Evolutionary conservation across 176 grass and related monocot genomes (phyloP).

Genomic region (Phoenix dactylifera): DNA sequence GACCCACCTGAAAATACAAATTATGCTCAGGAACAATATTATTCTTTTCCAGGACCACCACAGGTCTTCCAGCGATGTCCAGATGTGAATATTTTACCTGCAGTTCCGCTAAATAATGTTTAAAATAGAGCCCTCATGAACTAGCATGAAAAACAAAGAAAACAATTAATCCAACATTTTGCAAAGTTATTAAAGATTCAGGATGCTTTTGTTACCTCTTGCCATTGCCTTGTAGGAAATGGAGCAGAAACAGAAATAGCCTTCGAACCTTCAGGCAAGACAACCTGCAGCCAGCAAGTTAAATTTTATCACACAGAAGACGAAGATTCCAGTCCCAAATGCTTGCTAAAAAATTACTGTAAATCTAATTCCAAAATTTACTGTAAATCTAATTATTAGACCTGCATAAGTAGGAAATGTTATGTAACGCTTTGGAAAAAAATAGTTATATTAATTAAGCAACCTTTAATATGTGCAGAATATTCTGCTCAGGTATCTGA

Average conservation of each 20-base stretch:
- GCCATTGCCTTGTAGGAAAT: slow-evolving; percentile 61
- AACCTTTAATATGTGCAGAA: too few relatives aligned
- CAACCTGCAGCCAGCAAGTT: slow-evolving; percentile 43
- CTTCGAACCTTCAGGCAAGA: slow-evolving; percentile 94
- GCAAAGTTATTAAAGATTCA: slow-evolving; percentile 2
- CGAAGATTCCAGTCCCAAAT: background rate
- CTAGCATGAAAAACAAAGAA: slow-evolving; percentile 1
- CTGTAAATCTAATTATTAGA: too few relatives aligned
- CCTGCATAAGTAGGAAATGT: too few relatives aligned
- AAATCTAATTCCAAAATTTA: too few relatives aligned
- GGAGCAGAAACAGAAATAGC: slow-evolving; percentile 64
- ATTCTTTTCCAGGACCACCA: slow-evolving; percentile 70
- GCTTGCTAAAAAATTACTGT: too few relatives aligned
- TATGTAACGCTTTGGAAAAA: too few relatives aligned
- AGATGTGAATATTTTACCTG: slow-evolving; percentile 98
- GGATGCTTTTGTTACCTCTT: slow-evolving; percentile 45
- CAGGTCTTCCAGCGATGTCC: slow-evolving; percentile 83
- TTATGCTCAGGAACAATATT: slow-evolving; percentile 97
- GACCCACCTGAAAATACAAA: slow-evolving; percentile 78
- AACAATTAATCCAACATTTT: slow-evolving; percentile 4
- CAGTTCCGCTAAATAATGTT: slow-evolving; percentile 21
- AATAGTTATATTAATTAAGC: too few relatives aligned
- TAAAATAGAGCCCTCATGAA: too few relatives aligned
- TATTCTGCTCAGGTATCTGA: too few relatives aligned
- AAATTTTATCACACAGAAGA: slow-evolving; percentile 2